These are phyloP conservation scores for Colletotrichum lini DNA, from an alignment of 2,329 filamentous ascomycete genomes.

Conservation along the genomic window DNA sequence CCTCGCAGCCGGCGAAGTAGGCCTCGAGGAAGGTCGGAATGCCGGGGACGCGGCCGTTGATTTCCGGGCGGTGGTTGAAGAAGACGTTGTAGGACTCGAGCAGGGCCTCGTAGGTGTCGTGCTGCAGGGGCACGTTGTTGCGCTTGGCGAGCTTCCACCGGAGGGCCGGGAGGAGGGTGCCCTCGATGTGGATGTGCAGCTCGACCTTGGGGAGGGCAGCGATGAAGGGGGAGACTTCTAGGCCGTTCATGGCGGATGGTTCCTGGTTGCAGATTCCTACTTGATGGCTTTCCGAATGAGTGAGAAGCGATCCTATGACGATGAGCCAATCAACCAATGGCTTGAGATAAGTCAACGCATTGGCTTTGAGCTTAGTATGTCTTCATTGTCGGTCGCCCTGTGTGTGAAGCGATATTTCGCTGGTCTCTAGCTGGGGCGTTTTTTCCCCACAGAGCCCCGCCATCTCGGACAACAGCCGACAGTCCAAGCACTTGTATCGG, in stretches of 20 bases:
- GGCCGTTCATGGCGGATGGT: conserved; percentile 47
- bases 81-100: conserved; percentile 70
- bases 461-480: conserved; percentile 21
- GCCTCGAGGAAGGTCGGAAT: conserved; percentile 74
- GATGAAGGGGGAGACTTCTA: conserved; percentile 64
- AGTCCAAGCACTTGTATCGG: not conserved
- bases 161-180: conserved; percentile 77
- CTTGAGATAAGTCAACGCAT: not conserved
- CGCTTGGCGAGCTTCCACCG: conserved; percentile 78
- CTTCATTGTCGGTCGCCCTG: no score
- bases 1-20: conserved; percentile 83
- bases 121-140: conserved; percentile 76
- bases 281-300: not conserved
- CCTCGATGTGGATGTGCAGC: conserved; percentile 86
- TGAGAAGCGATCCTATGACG: not conserved
- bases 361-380: no score
- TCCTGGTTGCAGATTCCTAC: not conserved
- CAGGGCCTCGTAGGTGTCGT: conserved; percentile 72
- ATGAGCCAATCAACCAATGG: conserved; percentile 1
- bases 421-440: no score
- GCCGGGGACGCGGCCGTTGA: conserved; percentile 51
- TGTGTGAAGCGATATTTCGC: not conserved
- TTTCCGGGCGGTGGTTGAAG: conserved; percentile 55
- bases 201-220: conserved; percentile 82
- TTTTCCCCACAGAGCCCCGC: not conserved